A percentile compares a stretch with the other conserved stretches of the same genome.
phyloP scores from a whole-genome alignment of 2,329 filamentous ascomycete genomes.

The Alternaria longipes region DNA sequence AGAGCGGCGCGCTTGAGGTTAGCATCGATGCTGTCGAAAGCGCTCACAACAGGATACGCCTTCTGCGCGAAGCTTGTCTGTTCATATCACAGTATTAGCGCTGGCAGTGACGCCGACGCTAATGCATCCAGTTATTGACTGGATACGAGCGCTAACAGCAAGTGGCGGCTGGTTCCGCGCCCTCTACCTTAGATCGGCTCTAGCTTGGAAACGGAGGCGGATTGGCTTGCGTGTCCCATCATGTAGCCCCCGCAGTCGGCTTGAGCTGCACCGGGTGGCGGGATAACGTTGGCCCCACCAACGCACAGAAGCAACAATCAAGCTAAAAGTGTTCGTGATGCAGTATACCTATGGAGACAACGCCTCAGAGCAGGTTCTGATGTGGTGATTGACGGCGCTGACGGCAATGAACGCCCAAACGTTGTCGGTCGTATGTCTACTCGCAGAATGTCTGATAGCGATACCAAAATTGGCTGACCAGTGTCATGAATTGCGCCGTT shows the following conservation, averaged over 20 bases:
- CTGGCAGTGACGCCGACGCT: not conserved
- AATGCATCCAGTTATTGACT: not conserved
- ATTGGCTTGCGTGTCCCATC: not conserved
- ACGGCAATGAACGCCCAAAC: not conserved
- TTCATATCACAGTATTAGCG: not conserved
- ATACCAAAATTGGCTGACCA: not conserved
- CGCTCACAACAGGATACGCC: not conserved
- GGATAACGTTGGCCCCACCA: not conserved
- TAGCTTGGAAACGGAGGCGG: not conserved
- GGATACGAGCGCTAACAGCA: not conserved
- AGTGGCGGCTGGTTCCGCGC: slow-evolving; percentile 1
- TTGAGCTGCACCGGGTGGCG: not conserved
- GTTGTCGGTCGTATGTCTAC: not conserved
- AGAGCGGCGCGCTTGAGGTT: not conserved
- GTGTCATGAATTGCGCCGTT: not conserved
- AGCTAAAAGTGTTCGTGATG: not conserved
- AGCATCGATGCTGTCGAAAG: not conserved
- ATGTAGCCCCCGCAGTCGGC: not conserved
- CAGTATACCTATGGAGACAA: not conserved
- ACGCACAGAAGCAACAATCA: not conserved
- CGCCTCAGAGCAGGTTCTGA: not conserved
- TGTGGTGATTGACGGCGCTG: not conserved
- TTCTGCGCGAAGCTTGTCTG: not conserved
- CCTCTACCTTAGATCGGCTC: not conserved
- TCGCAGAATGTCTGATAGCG: not conserved